Evolutionary conservation across 257 asterid genomes (phyloP).

Genomic region (Nicotiana obtusifolia): DNA sequence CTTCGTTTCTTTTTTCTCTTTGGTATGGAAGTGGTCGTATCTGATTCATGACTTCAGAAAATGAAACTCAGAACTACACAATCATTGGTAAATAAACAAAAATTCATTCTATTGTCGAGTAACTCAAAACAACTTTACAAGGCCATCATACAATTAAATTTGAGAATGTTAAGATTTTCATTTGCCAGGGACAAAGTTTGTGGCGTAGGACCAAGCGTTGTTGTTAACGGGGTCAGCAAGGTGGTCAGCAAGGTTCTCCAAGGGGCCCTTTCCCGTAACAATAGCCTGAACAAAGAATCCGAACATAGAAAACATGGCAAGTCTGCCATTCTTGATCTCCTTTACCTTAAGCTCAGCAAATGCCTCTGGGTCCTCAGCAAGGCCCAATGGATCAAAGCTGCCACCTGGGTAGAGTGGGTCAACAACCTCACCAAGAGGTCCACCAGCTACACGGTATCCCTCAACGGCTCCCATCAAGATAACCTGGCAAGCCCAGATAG

Average conservation of each 20-base stretch:
- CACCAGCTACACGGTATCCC: slow-evolving; percentile 44
- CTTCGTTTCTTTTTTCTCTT: background rate
- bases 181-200: background rate
- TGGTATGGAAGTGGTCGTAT: background rate
- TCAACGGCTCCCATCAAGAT: slow-evolving; percentile 69
- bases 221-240: slow-evolving; percentile 45
- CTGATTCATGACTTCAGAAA: background rate
- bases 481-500: slow-evolving; percentile 63
- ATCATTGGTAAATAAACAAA: background rate
- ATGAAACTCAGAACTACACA: background rate
- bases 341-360: slow-evolving; percentile 59
- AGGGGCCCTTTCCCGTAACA: slow-evolving; percentile 54
- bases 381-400: slow-evolving; percentile 31
- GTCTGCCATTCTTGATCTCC: slow-evolving; percentile 53
- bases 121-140: background rate
- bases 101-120: background rate
- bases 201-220: background rate
- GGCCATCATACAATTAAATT: background rate
- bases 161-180: background rate
- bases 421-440: slow-evolving; percentile 19
- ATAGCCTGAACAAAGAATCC: slow-evolving; percentile 62
- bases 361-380: slow-evolving; percentile 33
- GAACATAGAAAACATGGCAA: slow-evolving; percentile 63
- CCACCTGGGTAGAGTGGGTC: slow-evolving; percentile 23
- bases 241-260: slow-evolving; percentile 62